phyloP scores from a whole-genome alignment of 371 early-diverging fungal genomes.

The Polyrhizophydium stewartii region DNA sequence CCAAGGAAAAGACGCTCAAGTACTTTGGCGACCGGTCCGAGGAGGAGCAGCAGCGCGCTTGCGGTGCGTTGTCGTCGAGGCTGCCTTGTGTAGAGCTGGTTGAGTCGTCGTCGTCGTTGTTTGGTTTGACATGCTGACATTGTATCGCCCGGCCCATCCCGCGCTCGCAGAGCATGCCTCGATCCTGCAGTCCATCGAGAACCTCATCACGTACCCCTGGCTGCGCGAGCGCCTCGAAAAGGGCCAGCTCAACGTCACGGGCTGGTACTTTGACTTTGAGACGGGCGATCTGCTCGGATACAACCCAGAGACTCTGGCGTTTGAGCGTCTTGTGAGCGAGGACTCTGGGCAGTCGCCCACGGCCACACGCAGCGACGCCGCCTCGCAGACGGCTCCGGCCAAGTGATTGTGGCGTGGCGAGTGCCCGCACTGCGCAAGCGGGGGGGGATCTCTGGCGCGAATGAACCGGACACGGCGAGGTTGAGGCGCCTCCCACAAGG shows the following conservation, averaged over 20 bases:
- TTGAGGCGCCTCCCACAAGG: too few relatives aligned
- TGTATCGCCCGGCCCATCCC: not conserved
- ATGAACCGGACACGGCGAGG: too few relatives aligned
- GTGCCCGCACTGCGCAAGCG: too few relatives aligned
- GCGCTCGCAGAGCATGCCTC: slow-evolving; percentile 26
- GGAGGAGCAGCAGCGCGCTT: slow-evolving; percentile 19
- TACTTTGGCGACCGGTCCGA: slow-evolving; percentile 10
- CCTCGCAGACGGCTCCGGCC: too few relatives aligned
- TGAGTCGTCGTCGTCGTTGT: too few relatives aligned
- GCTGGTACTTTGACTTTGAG: slow-evolving; percentile 41
- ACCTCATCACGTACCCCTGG: slow-evolving; percentile 32
- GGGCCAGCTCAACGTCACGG: slow-evolving; percentile 23
- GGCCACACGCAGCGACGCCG: too few relatives aligned
- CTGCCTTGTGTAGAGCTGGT: too few relatives aligned
- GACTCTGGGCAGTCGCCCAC: too few relatives aligned
- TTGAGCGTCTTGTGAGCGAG: slow-evolving; percentile 18
- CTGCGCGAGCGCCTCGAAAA: slow-evolving; percentile 15
- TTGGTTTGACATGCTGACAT: slow-evolving; percentile 1
- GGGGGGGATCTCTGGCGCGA: too few relatives aligned
- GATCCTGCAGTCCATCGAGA: slow-evolving; percentile 29
- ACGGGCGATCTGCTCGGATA: slow-evolving; percentile 29
- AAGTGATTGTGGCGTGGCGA: too few relatives aligned
- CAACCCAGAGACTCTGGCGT: slow-evolving; percentile 20
- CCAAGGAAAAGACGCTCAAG: slow-evolving; percentile 27
- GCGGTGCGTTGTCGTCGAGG: slow-evolving; percentile 8